Evolutionary conservation across 139 green algal species (phyloP).

Genomic region (Tetradesmus obliquus): DNA sequence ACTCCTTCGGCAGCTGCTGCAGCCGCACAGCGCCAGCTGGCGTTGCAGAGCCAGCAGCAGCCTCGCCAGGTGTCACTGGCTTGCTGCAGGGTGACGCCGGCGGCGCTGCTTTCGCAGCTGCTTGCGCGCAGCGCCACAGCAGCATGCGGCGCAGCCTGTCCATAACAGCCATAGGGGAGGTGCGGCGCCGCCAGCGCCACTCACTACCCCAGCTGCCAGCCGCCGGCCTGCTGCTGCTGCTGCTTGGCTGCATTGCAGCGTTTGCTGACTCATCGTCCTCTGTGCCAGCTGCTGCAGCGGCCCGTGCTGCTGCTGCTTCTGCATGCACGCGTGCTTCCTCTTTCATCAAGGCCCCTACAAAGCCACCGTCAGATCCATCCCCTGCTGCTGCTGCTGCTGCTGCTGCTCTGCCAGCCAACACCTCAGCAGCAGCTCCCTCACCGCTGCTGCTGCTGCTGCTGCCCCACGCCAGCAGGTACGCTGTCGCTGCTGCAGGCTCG

Average conservation of each 20-base stretch:
- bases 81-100: conserved; percentile 30
- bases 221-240: conserved; percentile 20
- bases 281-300: not conserved
- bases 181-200: conserved; percentile 55
- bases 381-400: conserved; percentile 21
- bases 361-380: not conserved
- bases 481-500: conserved; percentile 44
- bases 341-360: not conserved
- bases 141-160: conserved; percentile 55
- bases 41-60: not conserved
- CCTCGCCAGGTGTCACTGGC: not conserved
- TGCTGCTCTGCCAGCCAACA: not conserved
- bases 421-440: not conserved
- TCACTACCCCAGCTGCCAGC: conserved; percentile 38
- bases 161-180: conserved; percentile 29
- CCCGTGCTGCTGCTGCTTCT: conserved; percentile 21
- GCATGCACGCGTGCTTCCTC: not conserved
- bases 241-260: not conserved
- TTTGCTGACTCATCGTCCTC: conserved; percentile 9
- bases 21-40: not conserved
- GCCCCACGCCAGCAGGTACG: conserved; percentile 19
- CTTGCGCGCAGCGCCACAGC: conserved; percentile 62
- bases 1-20: conserved; percentile 56
- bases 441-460: not conserved
- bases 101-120: conserved; percentile 55